Evolutionary conservation across 768 basidiomycete species (phyloP).

Genomic region (Cyathus striatus): DNA sequence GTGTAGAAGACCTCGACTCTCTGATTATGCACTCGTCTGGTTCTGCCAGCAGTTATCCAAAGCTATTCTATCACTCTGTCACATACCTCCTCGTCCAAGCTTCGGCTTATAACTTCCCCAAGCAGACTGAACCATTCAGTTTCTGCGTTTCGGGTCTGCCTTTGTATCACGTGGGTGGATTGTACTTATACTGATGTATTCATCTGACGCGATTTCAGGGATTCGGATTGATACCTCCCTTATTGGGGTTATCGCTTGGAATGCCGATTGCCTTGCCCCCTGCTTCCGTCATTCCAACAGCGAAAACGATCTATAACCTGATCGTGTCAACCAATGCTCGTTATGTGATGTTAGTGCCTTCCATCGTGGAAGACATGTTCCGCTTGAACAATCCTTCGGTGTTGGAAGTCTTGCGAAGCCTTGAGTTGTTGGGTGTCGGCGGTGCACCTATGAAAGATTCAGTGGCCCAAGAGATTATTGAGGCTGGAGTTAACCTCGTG

Average conservation of each 20-base stretch:
- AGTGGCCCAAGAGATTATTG: constrained; percentile 21
- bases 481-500: constrained; percentile 26
- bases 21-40: constrained; percentile 47
- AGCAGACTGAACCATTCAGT: constrained; percentile 18
- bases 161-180: constrained; percentile 28
- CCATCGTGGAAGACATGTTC: constrained; percentile 31
- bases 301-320: constrained; percentile 16
- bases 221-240: constrained; percentile 30
- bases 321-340: constrained; percentile 21
- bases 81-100: constrained; percentile 27
- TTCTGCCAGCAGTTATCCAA: constrained; percentile 46
- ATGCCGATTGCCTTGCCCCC: constrained; percentile 31
- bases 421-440: constrained; percentile 30
- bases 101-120: constrained; percentile 27
- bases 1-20: constrained; percentile 26
- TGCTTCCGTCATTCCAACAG: constrained; percentile 29
- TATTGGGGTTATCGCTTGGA: constrained; percentile 28
- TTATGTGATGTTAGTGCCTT: constrained; percentile 32
- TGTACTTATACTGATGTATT: too few species aligned
- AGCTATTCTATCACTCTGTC: constrained; percentile 34
- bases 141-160: constrained; percentile 32
- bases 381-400: constrained; percentile 16
- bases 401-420: constrained; percentile 20
- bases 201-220: constrained; percentile 14
- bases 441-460: constrained; percentile 35